Evolutionary conservation across 805 yeast genomes (phyloP).

Genomic region (Nematodospora valgi): DNA sequence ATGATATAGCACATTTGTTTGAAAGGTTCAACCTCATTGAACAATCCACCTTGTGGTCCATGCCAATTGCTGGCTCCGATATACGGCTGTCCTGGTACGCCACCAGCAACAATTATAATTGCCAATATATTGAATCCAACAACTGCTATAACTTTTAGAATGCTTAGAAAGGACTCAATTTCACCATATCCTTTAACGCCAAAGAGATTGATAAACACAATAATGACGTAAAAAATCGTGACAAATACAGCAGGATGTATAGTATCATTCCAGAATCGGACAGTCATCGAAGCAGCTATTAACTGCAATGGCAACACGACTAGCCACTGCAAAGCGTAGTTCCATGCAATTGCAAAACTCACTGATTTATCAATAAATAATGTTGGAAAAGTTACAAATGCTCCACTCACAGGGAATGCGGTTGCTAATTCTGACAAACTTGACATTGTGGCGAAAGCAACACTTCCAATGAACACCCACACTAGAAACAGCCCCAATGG

Average conservation of each 20-base stretch:
- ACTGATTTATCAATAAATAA: constrained; percentile 57
- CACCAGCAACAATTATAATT: constrained; percentile 56
- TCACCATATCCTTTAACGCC: constrained; percentile 71
- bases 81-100: constrained; percentile 51
- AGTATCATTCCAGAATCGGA: constrained; percentile 27
- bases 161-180: constrained; percentile 57
- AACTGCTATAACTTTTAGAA: constrained; percentile 55
- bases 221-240: constrained; percentile 49
- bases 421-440: constrained; percentile 60
- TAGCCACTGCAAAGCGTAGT: constrained; percentile 36
- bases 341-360: constrained; percentile 62
- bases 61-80: constrained; percentile 61
- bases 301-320: constrained; percentile 35
- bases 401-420: constrained; percentile 62
- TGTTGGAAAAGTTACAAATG: constrained; percentile 58
- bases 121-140: constrained; percentile 56
- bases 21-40: constrained; percentile 39
- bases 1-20: constrained; percentile 61
- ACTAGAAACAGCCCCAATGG: constrained; percentile 65
- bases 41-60: constrained; percentile 51
- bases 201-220: constrained; percentile 51
- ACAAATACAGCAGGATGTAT: constrained; percentile 54
- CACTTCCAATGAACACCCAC: constrained; percentile 48
- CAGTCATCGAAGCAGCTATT: constrained; percentile 34
- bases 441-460: constrained; percentile 56